These are phyloP conservation scores for Nakazawaea anatomiae DNA, from an alignment of 805 yeast species.

Conservation along the genomic window DNA sequence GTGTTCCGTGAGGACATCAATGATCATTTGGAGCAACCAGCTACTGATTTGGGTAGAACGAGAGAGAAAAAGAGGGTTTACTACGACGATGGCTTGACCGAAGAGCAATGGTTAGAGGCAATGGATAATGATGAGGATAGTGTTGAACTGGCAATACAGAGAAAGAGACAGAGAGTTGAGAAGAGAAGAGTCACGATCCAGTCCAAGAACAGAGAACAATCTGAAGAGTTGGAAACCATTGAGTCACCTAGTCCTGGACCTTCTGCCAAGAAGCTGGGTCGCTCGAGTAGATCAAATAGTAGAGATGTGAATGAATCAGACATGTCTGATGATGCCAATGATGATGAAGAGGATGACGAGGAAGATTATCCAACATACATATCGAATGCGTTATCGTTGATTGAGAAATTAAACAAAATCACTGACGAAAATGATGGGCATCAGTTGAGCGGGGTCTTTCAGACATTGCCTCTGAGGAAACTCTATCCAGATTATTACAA, in stretches of 20 bases:
- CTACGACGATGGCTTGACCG: constrained; percentile 66
- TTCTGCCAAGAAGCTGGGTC: constrained; percentile 11
- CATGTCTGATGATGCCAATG: not conserved
- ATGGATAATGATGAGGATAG: constrained; percentile 68
- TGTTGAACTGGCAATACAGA: constrained; percentile 51
- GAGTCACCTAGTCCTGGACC: constrained; percentile 14
- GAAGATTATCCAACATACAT: constrained; percentile 10
- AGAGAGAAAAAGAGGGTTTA: constrained; percentile 58
- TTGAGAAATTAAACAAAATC: constrained; percentile 36
- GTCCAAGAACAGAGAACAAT: constrained; percentile 20
- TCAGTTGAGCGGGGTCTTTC: constrained; percentile 48
- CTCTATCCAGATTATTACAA: constrained; percentile 82
- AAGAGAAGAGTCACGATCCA: constrained; percentile 31
- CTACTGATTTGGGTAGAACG: constrained; percentile 43
- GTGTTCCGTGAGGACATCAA: constrained; percentile 62
- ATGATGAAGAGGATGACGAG: constrained; percentile 18
- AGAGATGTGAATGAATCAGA: not conserved
- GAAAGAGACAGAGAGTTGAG: constrained; percentile 40
- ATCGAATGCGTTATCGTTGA: constrained; percentile 24
- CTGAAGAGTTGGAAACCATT: constrained; percentile 20
- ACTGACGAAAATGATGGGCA: constrained; percentile 42
- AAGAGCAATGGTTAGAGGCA: constrained; percentile 75
- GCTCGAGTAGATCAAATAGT: not conserved
- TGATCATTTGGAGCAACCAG: constrained; percentile 35
- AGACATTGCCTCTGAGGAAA: constrained; percentile 64